Conservation (phyloP, 805 yeast genomes). For the Saccharomycopsis sp. region DNA sequence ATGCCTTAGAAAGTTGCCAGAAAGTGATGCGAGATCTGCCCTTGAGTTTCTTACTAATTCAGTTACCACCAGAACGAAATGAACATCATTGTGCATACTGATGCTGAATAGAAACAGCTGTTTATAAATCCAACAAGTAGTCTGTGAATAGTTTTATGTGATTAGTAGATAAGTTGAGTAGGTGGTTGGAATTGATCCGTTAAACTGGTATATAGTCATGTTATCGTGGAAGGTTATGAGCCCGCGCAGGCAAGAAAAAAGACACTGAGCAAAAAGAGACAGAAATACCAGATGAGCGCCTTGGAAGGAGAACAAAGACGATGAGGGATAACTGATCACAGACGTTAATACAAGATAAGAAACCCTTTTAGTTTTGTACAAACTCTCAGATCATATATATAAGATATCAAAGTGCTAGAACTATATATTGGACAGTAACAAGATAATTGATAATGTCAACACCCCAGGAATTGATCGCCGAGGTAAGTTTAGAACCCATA, state of each 20-base stretch:
- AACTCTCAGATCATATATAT: not conserved
- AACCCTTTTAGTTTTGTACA: not conserved
- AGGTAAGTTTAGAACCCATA: not conserved
- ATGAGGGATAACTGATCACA: too few species aligned
- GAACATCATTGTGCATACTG: too few species aligned
- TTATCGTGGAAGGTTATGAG: too few species aligned
- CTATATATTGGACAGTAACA: too few species aligned
- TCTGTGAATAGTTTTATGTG: too few species aligned
- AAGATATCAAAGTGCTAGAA: not conserved
- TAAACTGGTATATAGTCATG: too few species aligned
- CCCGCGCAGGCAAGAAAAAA: not conserved
- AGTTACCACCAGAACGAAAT: slow-evolving; percentile 75
- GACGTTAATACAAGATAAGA: not conserved
- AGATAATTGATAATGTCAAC: slow-evolving; percentile 6
- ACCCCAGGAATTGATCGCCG: slow-evolving; percentile 12
- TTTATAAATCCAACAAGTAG: too few species aligned
- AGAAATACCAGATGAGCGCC: too few species aligned
- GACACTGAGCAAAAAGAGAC: not conserved
- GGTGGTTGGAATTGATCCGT: too few species aligned
- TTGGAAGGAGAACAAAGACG: not conserved
- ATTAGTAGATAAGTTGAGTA: too few species aligned
- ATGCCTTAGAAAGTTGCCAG: slow-evolving; percentile 71
- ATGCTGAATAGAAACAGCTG: too few species aligned
- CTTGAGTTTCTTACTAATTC: slow-evolving; percentile 78
- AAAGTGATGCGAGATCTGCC: slow-evolving; percentile 84